These are phyloP conservation scores for Alternaria dauci DNA, from an alignment of 2,329 filamentous ascomycete genomes.

Conservation along the genomic window DNA sequence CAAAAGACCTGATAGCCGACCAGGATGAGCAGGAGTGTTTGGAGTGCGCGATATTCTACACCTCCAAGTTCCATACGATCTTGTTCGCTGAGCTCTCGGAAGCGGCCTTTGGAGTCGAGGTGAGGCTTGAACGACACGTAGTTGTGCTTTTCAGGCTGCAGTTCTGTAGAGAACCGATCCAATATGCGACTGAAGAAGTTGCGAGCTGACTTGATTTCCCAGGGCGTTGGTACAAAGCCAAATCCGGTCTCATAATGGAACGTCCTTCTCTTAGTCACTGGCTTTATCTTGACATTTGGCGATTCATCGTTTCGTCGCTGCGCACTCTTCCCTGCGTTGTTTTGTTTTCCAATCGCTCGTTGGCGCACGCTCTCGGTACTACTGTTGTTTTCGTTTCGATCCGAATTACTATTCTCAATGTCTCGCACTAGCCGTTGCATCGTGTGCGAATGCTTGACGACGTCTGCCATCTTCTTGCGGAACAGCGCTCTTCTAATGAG, in stretches of 20 bases:
- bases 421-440: constrained; percentile 36
- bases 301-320: constrained; percentile 2
- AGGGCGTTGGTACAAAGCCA: constrained; percentile 42
- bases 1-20: constrained; percentile 51
- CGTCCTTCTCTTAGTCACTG: constrained; percentile 26
- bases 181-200: constrained; percentile 34
- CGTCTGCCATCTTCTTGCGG: constrained; percentile 38
- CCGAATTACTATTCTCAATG: constrained; percentile 28
- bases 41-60: constrained; percentile 62
- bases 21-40: constrained; percentile 58
- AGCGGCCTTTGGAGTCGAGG: constrained; percentile 41
- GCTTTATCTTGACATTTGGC: constrained; percentile 15
- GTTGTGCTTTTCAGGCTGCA: constrained; percentile 34
- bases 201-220: constrained; percentile 38
- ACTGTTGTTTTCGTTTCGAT: constrained; percentile 9
- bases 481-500: constrained; percentile 37
- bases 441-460: constrained; percentile 37
- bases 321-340: constrained; percentile 4
- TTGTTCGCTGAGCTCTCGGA: constrained; percentile 50
- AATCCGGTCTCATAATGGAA: constrained; percentile 40
- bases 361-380: constrained; percentile 20
- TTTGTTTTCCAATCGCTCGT: background rate
- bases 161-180: constrained; percentile 26
- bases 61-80: constrained; percentile 60
- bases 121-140: constrained; percentile 46